Base-by-base conservation (phyloP, 768 basidiomycete genomes). In the Panaeolus cyanescens region DNA sequence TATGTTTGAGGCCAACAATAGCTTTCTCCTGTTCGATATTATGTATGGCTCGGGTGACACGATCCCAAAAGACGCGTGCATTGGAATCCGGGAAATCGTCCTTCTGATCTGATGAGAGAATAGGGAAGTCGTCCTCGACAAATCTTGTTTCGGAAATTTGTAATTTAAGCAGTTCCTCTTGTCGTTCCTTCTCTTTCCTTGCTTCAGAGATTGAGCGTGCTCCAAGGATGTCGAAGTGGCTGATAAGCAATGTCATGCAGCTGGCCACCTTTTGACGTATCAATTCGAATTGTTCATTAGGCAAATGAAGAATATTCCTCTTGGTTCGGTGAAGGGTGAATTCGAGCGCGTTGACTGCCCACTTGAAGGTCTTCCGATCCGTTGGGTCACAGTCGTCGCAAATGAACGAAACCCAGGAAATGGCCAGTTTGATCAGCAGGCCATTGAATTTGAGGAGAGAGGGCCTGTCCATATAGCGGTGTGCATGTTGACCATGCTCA, bases 371-470 rank as follows among this genome's bases (percentile, higher is more conserved):
- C 73, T 90, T 92, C 60, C 94, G 85, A 73, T 99, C 96, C 32
- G 93, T 91, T 7, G 96, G 95, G 67, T 97, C 93, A 77, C 97
- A 99, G 68, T 96, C 93, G 70, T 98, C 95, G 76, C 95, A 97
- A 64, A 99, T 96, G 80, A 99, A 99, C 42, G 95, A 90, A 32
- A 99, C 93, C 96, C 96, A 99, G 12, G 93, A 91, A 67, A 99
- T 98, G 9, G 96, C 94, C 56, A 99, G 84, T 62, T 88, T 90
- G 74, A 96, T 90, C 32, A 98, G 81, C 3, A 91, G 82, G 6
- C 90, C 85, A 70, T 92, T 91, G 75, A 97, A 96, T 65, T 90
- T 89, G 66, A 83, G 77, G 57, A 89, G 72, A 0, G 86, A 80
- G 0, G 84, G 70, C 15, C 83, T 84, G 66, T 96, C 95, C 89